Evolutionary conservation across 768 basidiomycete species (phyloP).

Genomic region (Dacryopinax spathularia): DNA sequence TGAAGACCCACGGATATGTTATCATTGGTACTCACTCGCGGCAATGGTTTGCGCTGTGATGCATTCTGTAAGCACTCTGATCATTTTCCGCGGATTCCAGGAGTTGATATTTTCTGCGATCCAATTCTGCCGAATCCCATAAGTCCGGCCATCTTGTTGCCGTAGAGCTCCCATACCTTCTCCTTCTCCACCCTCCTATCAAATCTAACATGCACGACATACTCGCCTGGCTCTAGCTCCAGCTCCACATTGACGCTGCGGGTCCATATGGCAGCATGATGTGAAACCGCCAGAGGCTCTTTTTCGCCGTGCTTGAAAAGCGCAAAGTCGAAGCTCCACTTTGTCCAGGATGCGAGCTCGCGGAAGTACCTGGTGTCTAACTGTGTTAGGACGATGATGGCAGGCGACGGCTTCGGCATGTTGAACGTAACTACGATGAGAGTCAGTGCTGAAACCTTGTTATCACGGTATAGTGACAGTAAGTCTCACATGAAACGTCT

Average conservation of each 20-base stretch:
- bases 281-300: constrained; percentile 13
- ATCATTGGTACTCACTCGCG: neutral
- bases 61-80: neutral
- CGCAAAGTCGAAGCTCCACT: constrained; percentile 38
- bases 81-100: neutral
- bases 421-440: constrained; percentile 32
- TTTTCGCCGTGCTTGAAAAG: constrained; percentile 36
- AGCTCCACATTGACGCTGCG: constrained; percentile 18
- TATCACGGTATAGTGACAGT: too few species aligned
- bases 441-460: too few species aligned
- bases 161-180: neutral
- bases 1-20: neutral
- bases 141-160: too few species aligned
- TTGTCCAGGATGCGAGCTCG: constrained; percentile 31
- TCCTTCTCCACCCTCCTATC: neutral
- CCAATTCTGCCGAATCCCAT: too few species aligned
- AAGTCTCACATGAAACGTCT: constrained; percentile 45
- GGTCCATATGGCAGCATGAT: constrained; percentile 15
- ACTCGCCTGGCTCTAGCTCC: constrained; percentile 21
- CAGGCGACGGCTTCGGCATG: constrained; percentile 27
- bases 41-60: neutral
- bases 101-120: neutral
- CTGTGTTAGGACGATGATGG: constrained; percentile 42
- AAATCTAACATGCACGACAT: constrained; percentile 21
- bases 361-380: constrained; percentile 37